Conservation (phyloP, 495 filamentous ascomycete genomes). For the Aspergillus indologenus region DNA sequence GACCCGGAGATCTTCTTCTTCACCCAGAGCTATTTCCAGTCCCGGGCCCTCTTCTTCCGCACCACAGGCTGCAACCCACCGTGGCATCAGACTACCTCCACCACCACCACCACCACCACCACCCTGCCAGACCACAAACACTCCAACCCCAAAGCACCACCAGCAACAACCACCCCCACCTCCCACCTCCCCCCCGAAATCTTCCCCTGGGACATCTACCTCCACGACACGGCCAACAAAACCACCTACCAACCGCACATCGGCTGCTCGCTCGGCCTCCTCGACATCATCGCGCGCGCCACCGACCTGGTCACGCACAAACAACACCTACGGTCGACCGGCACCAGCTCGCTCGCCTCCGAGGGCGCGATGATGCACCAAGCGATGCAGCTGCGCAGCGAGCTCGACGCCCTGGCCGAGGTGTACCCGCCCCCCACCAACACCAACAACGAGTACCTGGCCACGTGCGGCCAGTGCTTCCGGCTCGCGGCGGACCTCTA, state of each 20-base stretch:
- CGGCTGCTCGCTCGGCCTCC: slow-evolving; percentile 2
- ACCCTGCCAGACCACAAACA: not conserved
- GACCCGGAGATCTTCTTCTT: slow-evolving; percentile 7
- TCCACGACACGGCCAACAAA: not conserved
- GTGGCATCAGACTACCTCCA: not conserved
- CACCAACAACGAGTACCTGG: slow-evolving; percentile 5
- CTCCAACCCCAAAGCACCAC: too few species aligned
- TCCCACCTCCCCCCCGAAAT: not conserved
- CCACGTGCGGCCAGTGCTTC: slow-evolving; percentile 6
- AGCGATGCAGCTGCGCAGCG: slow-evolving; percentile 1
- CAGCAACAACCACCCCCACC: too few species aligned
- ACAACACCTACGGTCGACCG: slow-evolving; percentile 1
- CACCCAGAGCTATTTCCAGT: slow-evolving; percentile 4
- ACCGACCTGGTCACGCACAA: slow-evolving; percentile 3
- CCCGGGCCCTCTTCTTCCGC: slow-evolving; percentile 3
- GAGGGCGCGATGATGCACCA: not conserved
- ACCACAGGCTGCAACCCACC: not conserved
- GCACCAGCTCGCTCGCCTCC: slow-evolving; percentile 1
- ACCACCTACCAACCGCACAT: slow-evolving; percentile 1
- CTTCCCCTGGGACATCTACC: not conserved
- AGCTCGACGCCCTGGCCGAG: not conserved
- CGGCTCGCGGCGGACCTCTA: slow-evolving; percentile 5
- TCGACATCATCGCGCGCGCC: slow-evolving; percentile 4
- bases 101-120: too few species aligned
- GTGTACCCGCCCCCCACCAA: not conserved